phyloP scores from a whole-genome alignment of 768 basidiomycete species.

The Amylocystis lapponica region DNA sequence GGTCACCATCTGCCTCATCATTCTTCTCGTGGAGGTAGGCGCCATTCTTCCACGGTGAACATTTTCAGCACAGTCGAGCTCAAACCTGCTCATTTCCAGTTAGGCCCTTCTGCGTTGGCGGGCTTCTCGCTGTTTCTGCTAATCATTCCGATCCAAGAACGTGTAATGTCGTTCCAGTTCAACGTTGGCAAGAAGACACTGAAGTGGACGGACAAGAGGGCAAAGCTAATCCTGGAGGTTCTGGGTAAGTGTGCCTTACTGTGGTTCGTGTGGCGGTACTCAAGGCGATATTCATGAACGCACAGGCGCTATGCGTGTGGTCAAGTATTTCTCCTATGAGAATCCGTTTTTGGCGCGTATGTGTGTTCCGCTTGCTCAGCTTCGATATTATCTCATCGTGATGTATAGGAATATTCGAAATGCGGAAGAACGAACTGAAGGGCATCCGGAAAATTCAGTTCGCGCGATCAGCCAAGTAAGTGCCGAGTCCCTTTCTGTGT shows the following conservation, averaged over 20 bases:
- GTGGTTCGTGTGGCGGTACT: neutral
- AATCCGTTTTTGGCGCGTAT: conserved; percentile 58
- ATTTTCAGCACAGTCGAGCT: no score
- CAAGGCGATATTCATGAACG: neutral
- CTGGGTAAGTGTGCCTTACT: conserved; percentile 33
- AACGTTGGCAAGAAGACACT: conserved; percentile 47
- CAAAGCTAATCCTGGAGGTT: conserved; percentile 61
- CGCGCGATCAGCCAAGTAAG: conserved; percentile 58
- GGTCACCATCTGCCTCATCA: conserved; percentile 51
- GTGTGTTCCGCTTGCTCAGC: conserved; percentile 16
- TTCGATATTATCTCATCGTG: neutral
- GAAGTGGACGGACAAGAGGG: conserved; percentile 57
- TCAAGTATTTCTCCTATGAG: conserved; percentile 76
- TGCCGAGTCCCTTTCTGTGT: neutral
- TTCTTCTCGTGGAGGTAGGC: conserved; percentile 52
- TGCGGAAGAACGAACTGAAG: conserved; percentile 48
- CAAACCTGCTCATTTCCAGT: conserved; percentile 27
- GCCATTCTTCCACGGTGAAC: conserved; percentile 3
- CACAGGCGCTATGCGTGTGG: conserved; percentile 59
- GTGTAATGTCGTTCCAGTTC: conserved; percentile 56
- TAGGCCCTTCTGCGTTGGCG: conserved; percentile 65
- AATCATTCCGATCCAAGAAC: conserved; percentile 57
- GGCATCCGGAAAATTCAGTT: conserved; percentile 54
- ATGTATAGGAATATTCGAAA: conserved; percentile 44
- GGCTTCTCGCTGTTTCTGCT: conserved; percentile 64